Conservation (phyloP, 768 basidiomycete genomes). For the Panaeolus papilionaceus region DNA sequence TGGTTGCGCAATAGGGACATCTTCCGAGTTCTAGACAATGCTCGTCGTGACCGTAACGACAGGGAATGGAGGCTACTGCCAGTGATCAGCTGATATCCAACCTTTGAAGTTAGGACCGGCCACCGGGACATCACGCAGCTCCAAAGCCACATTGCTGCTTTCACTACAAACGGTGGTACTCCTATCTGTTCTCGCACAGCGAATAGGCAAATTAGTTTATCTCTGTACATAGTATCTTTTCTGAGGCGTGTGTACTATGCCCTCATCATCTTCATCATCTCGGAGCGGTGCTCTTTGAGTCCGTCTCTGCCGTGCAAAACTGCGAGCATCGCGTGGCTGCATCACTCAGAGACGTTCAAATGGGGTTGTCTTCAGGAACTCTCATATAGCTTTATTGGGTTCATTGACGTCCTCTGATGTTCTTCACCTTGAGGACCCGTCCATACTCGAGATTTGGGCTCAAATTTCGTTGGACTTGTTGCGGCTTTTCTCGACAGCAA, state of each 20-base stretch:
- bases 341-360: neutral
- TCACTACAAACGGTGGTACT: too few relatives aligned
- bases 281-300: neutral
- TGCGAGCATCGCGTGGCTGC: neutral
- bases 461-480: neutral
- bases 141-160: neutral
- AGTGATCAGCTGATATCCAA: too few relatives aligned
- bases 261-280: too few relatives aligned
- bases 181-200: too few relatives aligned
- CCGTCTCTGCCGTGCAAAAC: neutral
- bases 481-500: neutral
- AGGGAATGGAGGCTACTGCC: too few relatives aligned
- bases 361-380: slow-evolving; percentile 8
- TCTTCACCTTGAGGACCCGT: neutral
- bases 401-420: neutral
- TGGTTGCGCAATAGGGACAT: too few relatives aligned
- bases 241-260: too few relatives aligned
- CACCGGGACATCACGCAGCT: neutral
- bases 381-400: neutral
- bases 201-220: too few relatives aligned
- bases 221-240: too few relatives aligned
- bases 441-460: neutral
- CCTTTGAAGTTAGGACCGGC: neutral
- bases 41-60: too few relatives aligned
- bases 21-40: too few relatives aligned